phyloP scores from a whole-genome alignment of 345 rosid species.

The Rhodamnia argentea region DNA sequence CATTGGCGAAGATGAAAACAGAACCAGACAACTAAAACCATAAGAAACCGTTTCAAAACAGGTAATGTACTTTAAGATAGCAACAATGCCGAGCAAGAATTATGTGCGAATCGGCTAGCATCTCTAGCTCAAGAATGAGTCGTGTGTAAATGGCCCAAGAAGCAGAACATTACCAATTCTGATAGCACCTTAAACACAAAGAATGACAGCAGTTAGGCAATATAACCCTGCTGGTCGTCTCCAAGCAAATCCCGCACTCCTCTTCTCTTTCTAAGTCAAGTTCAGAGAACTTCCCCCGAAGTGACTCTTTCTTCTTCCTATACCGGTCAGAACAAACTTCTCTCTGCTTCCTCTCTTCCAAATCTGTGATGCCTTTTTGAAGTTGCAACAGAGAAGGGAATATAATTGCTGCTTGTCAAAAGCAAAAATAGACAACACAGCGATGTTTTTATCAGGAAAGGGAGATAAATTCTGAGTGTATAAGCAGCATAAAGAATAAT shows the following conservation, averaged over 20 bases:
- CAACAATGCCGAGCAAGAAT: background rate
- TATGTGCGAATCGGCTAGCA: background rate
- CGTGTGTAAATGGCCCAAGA: background rate
- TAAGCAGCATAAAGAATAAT: background rate
- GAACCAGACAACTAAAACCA: background rate
- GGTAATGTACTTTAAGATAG: background rate
- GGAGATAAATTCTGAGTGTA: background rate
- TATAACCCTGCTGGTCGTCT: constrained; percentile 42
- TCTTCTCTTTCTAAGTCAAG: constrained; percentile 53
- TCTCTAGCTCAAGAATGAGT: background rate
- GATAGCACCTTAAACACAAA: constrained; percentile 58
- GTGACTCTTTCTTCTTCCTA: constrained; percentile 38
- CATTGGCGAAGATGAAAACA: background rate
- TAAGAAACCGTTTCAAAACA: background rate
- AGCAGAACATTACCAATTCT: constrained; percentile 41
- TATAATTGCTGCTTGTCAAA: constrained; percentile 40
- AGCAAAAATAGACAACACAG: background rate
- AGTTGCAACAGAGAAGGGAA: constrained; percentile 76
- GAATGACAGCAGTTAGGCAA: constrained; percentile 74
- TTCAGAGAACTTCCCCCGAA: constrained; percentile 31
- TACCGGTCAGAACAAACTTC: constrained; percentile 35
- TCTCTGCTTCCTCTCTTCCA: constrained; percentile 64
- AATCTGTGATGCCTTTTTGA: constrained; percentile 53
- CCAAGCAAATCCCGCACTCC: constrained; percentile 83
- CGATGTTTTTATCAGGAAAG: background rate